Conservation (phyloP, 1,284 basidiomycete species). For the Sanghuangporus sanghuang region DNA sequence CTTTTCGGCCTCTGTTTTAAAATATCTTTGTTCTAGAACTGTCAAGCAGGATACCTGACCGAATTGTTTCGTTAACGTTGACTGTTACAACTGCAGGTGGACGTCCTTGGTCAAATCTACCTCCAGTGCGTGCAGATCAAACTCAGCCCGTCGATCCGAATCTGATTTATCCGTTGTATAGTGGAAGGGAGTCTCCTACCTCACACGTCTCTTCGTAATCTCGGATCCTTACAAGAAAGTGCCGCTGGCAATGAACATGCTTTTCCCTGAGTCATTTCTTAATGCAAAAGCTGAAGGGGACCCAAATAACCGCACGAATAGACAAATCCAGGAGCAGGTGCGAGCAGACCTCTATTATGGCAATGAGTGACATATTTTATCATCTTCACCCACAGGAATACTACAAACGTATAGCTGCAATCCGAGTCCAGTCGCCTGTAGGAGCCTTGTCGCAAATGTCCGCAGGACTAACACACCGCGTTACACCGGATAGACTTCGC, state of each 20-base stretch:
- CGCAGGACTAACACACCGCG: slow-evolving; percentile 66
- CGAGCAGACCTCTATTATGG: slow-evolving; percentile 15
- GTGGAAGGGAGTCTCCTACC: slow-evolving; percentile 40
- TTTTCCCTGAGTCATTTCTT: slow-evolving; percentile 60
- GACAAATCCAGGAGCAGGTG: slow-evolving; percentile 51
- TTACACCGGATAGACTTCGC: slow-evolving; percentile 49
- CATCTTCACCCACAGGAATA: slow-evolving; percentile 36
- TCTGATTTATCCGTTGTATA: slow-evolving; percentile 21
- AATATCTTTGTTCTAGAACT: slow-evolving; percentile 42
- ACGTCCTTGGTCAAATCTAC: slow-evolving; percentile 47
- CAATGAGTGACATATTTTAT: neutral
- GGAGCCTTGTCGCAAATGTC: slow-evolving; percentile 74
- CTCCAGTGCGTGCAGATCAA: slow-evolving; percentile 44
- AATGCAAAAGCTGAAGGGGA: slow-evolving; percentile 46
- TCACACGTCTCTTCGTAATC: slow-evolving; percentile 39
- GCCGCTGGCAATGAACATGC: slow-evolving; percentile 50
- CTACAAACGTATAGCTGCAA: slow-evolving; percentile 47
- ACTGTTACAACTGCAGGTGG: slow-evolving; percentile 70
- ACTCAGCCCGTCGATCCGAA: neutral
- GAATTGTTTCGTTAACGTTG: slow-evolving; percentile 63
- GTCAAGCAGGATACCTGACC: slow-evolving; percentile 57
- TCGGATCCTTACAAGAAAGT: slow-evolving; percentile 47
- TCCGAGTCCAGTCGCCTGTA: slow-evolving; percentile 53
- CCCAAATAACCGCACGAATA: slow-evolving; percentile 53
- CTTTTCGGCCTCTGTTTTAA: neutral